Base-by-base conservation (phyloP, 108 stramenopile species). In the Cyclostephanos invisitatus region DNA sequence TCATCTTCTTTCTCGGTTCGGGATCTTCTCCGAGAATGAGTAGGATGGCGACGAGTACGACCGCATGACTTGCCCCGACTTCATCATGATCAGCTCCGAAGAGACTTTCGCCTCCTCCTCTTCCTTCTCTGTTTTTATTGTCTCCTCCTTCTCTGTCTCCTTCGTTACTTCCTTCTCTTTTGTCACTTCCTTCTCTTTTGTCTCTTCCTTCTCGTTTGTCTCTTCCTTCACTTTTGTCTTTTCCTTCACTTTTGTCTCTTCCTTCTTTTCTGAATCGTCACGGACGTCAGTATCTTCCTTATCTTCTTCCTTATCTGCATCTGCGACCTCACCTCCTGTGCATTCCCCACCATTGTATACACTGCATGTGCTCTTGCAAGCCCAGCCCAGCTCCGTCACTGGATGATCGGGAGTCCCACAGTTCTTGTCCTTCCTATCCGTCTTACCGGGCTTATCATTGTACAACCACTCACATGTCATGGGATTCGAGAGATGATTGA, bases 341-440 rank as follows among this genome's bases (percentile, higher is more conserved):
- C 53, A 54, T 54, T 18, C 27, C 28, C 67, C 60, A 7, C 61
- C 61, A 55, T 75, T 68, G 50, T 75, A 75, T 18, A 53, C 8
- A 0, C 32, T 49, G 28, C 74, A 75, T 51, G 74, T 75, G 35
- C 29, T 50, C 35, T 32, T 66, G 35, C 74, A 75, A 0, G 64
- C 64, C 20, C 49, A 17, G n/a, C 74, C 74, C 67, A 75, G 44
- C 25, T 67, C 74, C 15, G 73, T 74, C 55, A 40, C 58, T 36
- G 58, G 58, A 46, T 60, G 59, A 2, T 44, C 10, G 0, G 64
- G 2, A 21, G 47, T 51, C 12, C 74, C 74, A 25, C 74, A 75
- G 55, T 75, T 75, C 40, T 67, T 67, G 54, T 75, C 66, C 61
- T 75, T 75, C 2, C 74, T 59, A 25, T 75, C 74, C 0, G 66